A percentile compares a stretch with the other conserved stretches of the same genome.
These are phyloP conservation scores for Apophysomyces sp. DNA, from an alignment of 371 early-diverging fungal species.

Conservation along the genomic window DNA sequence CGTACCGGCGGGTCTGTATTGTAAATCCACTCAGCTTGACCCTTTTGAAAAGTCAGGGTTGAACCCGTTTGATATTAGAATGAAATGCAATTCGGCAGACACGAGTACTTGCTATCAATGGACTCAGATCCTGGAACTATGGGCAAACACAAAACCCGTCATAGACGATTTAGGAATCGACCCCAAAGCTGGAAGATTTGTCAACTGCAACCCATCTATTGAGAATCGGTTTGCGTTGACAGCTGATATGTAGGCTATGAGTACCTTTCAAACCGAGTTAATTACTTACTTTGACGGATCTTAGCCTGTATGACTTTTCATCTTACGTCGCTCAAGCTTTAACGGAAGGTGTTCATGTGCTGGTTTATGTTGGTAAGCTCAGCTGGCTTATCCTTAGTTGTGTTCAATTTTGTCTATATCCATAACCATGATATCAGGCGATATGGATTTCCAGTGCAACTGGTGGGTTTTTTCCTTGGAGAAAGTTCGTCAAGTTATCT, in stretches of 20 bases:
- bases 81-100: constrained; percentile 48
- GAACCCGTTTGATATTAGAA: constrained; percentile 73
- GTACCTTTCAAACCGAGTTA: constrained; percentile 14
- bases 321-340: constrained; percentile 63
- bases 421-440: constrained; percentile 28
- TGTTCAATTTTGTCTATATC: not conserved
- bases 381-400: not conserved
- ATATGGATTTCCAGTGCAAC: constrained; percentile 56
- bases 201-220: constrained; percentile 70
- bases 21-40: constrained; percentile 61
- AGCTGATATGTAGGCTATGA: constrained; percentile 71
- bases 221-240: constrained; percentile 64
- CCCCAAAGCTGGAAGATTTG: constrained; percentile 51
- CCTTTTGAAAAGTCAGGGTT: constrained; percentile 57
- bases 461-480: not conserved
- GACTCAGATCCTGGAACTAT: constrained; percentile 63
- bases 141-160: constrained; percentile 70
- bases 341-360: constrained; percentile 66
- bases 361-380: constrained; percentile 60
- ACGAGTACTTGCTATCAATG: constrained; percentile 73
- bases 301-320: not conserved
- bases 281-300: not conserved
- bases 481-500: constrained; percentile 42
- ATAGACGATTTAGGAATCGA: constrained; percentile 60
- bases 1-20: constrained; percentile 75